Evolutionary conservation across 768 basidiomycete genomes (phyloP).

Genomic region (Mycena floridula): DNA sequence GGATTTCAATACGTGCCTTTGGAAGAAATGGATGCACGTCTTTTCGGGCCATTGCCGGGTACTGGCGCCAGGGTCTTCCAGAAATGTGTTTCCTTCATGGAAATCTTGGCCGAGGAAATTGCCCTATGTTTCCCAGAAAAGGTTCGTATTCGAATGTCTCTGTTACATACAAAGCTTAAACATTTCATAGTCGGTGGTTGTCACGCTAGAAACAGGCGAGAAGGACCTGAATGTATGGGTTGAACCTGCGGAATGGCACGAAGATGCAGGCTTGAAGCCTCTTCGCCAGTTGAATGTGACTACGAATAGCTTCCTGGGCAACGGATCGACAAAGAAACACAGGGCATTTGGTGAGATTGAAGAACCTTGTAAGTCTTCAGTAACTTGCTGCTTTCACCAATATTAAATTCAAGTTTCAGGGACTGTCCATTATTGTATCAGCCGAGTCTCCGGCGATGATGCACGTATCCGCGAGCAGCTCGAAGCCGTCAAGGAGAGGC

Average conservation of each 20-base stretch:
- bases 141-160: constrained; percentile 32
- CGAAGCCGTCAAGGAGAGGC: constrained; percentile 28
- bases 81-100: constrained; percentile 66
- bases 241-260: constrained; percentile 47
- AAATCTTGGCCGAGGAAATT: constrained; percentile 56
- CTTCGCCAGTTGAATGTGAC: constrained; percentile 56
- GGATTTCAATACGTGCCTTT: constrained; percentile 93
- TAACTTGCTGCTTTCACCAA: neutral
- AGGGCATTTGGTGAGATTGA: constrained; percentile 23
- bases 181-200: constrained; percentile 48
- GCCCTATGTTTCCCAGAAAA: constrained; percentile 55
- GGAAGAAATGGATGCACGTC: constrained; percentile 76
- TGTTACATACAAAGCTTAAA: neutral
- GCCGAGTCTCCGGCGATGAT: constrained; percentile 25
- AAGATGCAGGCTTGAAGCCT: constrained; percentile 30
- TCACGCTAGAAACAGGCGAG: constrained; percentile 54
- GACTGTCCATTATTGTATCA: constrained; percentile 54
- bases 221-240: constrained; percentile 57
- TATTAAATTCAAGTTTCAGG: constrained; percentile 32
- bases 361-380: constrained; percentile 22
- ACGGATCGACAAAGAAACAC: constrained; percentile 29
- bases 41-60: constrained; percentile 55
- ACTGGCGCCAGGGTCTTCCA: constrained; percentile 73
- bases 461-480: constrained; percentile 31
- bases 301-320: constrained; percentile 35